Conservation (phyloP, 2,329 filamentous ascomycete genomes). For the Fusarium sp. region DNA sequence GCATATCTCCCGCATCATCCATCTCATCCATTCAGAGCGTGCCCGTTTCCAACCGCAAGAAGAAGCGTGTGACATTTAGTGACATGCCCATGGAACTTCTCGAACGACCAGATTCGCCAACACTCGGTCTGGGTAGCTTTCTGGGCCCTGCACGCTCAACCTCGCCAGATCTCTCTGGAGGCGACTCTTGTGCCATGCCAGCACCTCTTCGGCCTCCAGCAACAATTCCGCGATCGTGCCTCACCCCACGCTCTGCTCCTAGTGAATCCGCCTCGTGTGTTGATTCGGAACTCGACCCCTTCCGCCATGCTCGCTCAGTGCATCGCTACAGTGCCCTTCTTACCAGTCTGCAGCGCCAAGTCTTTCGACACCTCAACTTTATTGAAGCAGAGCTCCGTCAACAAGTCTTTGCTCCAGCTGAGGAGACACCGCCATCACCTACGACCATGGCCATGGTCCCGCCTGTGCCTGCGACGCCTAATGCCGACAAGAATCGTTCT, state of each 20-base stretch:
- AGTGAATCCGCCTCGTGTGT: conserved; percentile 20
- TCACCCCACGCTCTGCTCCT: conserved; percentile 24
- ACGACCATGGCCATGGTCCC: background rate
- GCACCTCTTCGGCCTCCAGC: conserved; percentile 18
- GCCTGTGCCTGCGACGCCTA: conserved; percentile 23
- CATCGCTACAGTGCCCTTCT: conserved; percentile 61
- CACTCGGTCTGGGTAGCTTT: conserved; percentile 62
- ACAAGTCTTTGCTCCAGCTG: conserved; percentile 39
- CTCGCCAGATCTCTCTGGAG: conserved; percentile 36
- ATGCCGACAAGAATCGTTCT: conserved; percentile 49
- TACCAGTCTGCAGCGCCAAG: conserved; percentile 57
- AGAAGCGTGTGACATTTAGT: conserved; percentile 54
- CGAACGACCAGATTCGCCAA: conserved; percentile 68
- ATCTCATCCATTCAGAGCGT: conserved; percentile 55
- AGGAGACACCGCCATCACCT: conserved; percentile 10
- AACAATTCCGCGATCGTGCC: conserved; percentile 32
- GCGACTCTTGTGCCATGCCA: background rate
- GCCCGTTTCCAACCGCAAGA: conserved; percentile 46
- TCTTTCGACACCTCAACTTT: conserved; percentile 57
- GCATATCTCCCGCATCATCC: conserved; percentile 40
- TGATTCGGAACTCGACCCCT: conserved; percentile 45
- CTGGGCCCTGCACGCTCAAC: conserved; percentile 44
- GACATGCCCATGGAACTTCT: conserved; percentile 54
- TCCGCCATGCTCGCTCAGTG: conserved; percentile 55
- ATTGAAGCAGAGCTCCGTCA: conserved; percentile 53